A percentile compares a stretch with the other conserved stretches of the same genome.
phyloP scores from a whole-genome alignment of 1,284 basidiomycete genomes.

The Tilletia setariae region DNA sequence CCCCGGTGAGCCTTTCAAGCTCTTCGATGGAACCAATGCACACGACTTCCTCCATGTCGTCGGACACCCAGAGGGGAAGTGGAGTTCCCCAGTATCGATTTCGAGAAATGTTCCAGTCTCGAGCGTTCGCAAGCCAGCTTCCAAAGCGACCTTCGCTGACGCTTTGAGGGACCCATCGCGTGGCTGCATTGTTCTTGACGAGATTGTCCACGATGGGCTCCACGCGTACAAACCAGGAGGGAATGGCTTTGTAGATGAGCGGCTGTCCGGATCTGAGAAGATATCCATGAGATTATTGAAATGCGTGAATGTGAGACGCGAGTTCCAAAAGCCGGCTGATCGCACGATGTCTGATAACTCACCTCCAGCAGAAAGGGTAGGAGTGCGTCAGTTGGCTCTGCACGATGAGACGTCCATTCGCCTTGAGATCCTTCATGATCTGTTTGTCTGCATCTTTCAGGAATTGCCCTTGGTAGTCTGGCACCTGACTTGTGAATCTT shows the following conservation, averaged over 20 bases:
- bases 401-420: slow-evolving; percentile 80
- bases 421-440: slow-evolving; percentile 87
- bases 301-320: no score
- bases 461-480: slow-evolving; percentile 83
- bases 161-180: slow-evolving; percentile 88
- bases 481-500: slow-evolving; percentile 80
- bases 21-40: slow-evolving; percentile 84
- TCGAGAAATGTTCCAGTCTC: slow-evolving; percentile 98
- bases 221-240: slow-evolving; percentile 93
- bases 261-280: slow-evolving; percentile 72
- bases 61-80: slow-evolving; percentile 91
- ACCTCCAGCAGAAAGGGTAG: slow-evolving; percentile 95
- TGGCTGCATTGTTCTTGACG: slow-evolving; percentile 83
- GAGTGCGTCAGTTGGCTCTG: slow-evolving; percentile 83
- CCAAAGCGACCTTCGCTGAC: slow-evolving; percentile 92
- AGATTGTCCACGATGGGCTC: slow-evolving; percentile 78
- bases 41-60: slow-evolving; percentile 88
- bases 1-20: slow-evolving; percentile 81
- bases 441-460: slow-evolving; percentile 94
- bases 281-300: no score
- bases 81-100: slow-evolving; percentile 99
- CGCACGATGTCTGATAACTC: no score
- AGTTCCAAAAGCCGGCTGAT: no score
- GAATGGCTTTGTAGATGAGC: slow-evolving; percentile 92
- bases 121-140: slow-evolving; percentile 93